These are phyloP conservation scores for Heritiera fomes DNA, from an alignment of 345 rosid genomes.

Conservation along the genomic window DNA sequence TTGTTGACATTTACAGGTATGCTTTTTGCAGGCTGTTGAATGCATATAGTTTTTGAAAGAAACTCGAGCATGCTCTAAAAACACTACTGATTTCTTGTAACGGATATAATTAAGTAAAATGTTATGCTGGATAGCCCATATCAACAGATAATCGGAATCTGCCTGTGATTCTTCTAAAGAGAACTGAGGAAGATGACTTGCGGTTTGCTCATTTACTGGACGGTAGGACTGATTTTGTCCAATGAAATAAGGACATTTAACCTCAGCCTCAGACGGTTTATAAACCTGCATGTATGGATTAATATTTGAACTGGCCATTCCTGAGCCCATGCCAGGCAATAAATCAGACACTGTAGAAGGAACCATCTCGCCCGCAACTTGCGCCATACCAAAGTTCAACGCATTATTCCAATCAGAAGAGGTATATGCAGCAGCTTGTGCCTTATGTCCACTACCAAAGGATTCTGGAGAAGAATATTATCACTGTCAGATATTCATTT, in stretches of 20 bases:
- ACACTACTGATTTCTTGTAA: conserved; percentile 21
- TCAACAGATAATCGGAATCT: conserved; percentile 2
- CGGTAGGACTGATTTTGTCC: conserved; percentile 11
- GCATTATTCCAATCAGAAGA: conserved; percentile 3
- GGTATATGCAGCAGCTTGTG: conserved; percentile 6
- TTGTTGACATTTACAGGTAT: conserved; percentile 29
- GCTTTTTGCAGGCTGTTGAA: conserved; percentile 25
- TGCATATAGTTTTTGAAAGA: conserved; percentile 37
- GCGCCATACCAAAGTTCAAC: conserved; percentile 6
- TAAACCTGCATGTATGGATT: conserved; percentile 12
- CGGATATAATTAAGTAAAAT: conserved; percentile 30
- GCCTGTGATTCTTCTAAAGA: conserved; percentile 24
- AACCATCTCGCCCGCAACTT: conserved; percentile 20
- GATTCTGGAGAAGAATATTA: background rate
- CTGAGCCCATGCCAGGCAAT: conserved; percentile 1
- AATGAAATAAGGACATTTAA: background rate
- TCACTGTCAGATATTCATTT: background rate
- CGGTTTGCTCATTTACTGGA: conserved; percentile 10
- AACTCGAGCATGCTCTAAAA: conserved; percentile 14
- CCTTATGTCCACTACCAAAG: background rate
- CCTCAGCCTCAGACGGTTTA: conserved; percentile 17
- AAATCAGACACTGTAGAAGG: background rate
- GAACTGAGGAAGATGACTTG: conserved; percentile 22
- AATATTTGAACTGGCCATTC: conserved; percentile 12
- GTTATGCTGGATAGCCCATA: conserved; percentile 18